Base-by-base conservation (phyloP, 2,329 filamentous ascomycete species). In the Colletotrichum lindemuthianum region DNA sequence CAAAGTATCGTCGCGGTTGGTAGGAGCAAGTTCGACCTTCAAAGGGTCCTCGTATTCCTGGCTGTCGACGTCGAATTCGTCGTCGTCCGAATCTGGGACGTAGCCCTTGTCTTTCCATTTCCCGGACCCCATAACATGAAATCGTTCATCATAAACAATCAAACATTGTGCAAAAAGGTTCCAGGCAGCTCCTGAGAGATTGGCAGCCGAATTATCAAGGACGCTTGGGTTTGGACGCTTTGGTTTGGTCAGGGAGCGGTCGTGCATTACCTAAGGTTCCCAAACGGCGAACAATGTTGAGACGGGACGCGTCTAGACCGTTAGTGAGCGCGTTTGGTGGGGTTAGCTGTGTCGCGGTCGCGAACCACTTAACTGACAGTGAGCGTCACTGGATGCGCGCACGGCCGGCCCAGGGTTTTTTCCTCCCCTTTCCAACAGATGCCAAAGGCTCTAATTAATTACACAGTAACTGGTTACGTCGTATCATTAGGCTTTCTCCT, bases 41-140 rank as follows among this genome's bases (percentile, higher is more conserved):
- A 43, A 48, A 16, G 10, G 40, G 11, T 45, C 34, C 15, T 59
- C 67, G 24, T 41, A 45, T 39, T 65, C 67, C 61, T 78, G 73
- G 63, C 72, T 77, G 61, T 82, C 80, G 66, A 79, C 79, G 58
- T 71, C 78, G 68, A 74, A 76, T 50, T 83, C 81, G 51, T 83
- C 81, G 61, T 83, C 82, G 70, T 84, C 82, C 66, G 82, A 84
- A 72, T 84, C 82, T 61, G 82, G 82, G 68, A 84, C 77, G 71
- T 82, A 81, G 70, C 82, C 82, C 72, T 81, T 72, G 69, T 81
- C 79, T 77, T 78, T 83, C 82, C 82, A 84, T 68, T 78, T 78
- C 60, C 72, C 24, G 24, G 24, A 5, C 24, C 24, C 74, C 82
- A 84, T 84, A 69, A 52, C 74, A 59, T 58, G 32, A 39, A 24